Conservation (phyloP, 768 basidiomycete genomes). For the Trametes meyenii region DNA sequence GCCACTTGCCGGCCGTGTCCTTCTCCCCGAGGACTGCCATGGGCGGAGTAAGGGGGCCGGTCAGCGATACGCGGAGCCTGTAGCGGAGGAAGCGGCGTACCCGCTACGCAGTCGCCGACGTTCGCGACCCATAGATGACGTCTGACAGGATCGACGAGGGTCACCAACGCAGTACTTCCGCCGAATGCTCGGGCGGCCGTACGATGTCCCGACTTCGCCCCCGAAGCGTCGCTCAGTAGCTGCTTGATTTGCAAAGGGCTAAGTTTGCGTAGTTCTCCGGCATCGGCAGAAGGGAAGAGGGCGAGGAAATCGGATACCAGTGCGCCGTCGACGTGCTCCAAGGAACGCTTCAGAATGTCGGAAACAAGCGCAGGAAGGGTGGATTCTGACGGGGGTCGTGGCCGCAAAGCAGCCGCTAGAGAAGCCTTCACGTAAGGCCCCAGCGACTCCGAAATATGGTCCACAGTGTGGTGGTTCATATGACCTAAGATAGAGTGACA, state of each 20-base stretch:
- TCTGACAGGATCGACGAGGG: slow-evolving; percentile 69
- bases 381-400: slow-evolving; percentile 22
- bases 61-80: slow-evolving; percentile 6
- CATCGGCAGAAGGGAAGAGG: slow-evolving; percentile 56
- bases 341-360: slow-evolving; percentile 40
- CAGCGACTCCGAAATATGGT: slow-evolving; percentile 44
- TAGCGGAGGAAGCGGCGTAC: slow-evolving; percentile 42
- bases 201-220: slow-evolving; percentile 59
- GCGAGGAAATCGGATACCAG: slow-evolving; percentile 48
- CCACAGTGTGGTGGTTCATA: slow-evolving; percentile 50
- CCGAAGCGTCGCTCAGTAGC: slow-evolving; percentile 66
- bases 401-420: slow-evolving; percentile 40
- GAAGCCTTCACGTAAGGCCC: slow-evolving; percentile 44
- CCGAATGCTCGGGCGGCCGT: slow-evolving; percentile 76
- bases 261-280: slow-evolving; percentile 43
- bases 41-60: background rate
- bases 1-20: slow-evolving; percentile 54
- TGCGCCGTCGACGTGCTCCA: slow-evolving; percentile 45
- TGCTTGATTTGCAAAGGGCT: slow-evolving; percentile 58
- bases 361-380: slow-evolving; percentile 41
- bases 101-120: slow-evolving; percentile 79
- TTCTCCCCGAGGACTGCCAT: slow-evolving; percentile 47
- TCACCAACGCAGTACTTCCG: slow-evolving; percentile 75
- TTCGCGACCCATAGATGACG: slow-evolving; percentile 79
- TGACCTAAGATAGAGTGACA: slow-evolving; percentile 41